These are phyloP conservation scores for Tolypocladium amazonense DNA, from an alignment of 2,329 filamentous ascomycete genomes.

Conservation along the genomic window DNA sequence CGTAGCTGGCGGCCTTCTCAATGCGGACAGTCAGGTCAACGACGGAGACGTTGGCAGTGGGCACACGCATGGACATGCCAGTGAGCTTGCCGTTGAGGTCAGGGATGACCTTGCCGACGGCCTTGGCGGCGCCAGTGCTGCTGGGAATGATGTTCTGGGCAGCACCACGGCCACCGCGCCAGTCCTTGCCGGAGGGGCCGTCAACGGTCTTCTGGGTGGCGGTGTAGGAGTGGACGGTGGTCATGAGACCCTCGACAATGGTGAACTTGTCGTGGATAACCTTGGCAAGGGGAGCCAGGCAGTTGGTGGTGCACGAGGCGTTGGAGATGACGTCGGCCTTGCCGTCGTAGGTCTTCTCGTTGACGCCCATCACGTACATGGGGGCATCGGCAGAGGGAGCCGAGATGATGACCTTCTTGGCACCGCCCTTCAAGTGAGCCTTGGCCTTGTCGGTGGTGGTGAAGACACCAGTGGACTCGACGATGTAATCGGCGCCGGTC, in stretches of 20 bases:
- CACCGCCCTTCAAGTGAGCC: constrained; percentile 89
- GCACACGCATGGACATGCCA: constrained; percentile 99
- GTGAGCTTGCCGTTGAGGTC: constrained; percentile 98
- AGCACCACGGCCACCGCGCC: constrained; percentile 96
- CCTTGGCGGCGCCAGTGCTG: constrained; percentile 99
- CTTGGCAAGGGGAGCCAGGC: constrained; percentile 98
- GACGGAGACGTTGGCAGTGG: constrained; percentile 96
- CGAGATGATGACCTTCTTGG: constrained; percentile 96
- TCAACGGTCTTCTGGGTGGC: constrained; percentile 99
- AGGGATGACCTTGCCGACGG: constrained; percentile 99
- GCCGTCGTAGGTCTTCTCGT: constrained; percentile 86
- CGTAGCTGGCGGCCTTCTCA: constrained; percentile 81
- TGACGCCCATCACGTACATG: constrained; percentile 99
- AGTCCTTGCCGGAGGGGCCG: constrained; percentile 96
- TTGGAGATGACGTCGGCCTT: constrained; percentile 94
- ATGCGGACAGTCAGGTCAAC: constrained; percentile 92
- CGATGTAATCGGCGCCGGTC: constrained; percentile 82
- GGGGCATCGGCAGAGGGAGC: constrained; percentile 90
- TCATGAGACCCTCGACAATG: constrained; percentile 99
- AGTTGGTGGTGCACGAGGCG: constrained; percentile 99
- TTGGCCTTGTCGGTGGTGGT: constrained; percentile 95
- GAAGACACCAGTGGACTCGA: constrained; percentile 98
- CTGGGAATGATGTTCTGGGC: constrained; percentile 99
- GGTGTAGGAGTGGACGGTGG: constrained; percentile 99
- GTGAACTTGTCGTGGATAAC: constrained; percentile 97